Evolutionary conservation across 352 stramenopile species (phyloP), one percentile per base, ranked within the genome.

Genomic region (Pilasporangium apinafurcum): DNA sequence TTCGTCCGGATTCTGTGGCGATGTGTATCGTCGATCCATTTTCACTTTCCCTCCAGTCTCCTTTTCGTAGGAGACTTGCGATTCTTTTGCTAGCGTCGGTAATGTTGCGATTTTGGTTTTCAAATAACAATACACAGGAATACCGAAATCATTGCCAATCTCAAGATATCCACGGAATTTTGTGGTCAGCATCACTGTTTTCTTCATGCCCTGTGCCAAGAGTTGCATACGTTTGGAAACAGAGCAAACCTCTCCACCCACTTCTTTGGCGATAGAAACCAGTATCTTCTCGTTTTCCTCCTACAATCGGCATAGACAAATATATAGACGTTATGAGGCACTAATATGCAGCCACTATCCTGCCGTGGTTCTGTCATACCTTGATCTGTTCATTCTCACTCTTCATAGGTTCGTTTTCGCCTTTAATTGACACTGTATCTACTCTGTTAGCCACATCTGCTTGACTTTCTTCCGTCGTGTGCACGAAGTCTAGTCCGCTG

Each of bases 271-370:
- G 8, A 92, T 86, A 9, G 74, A 88, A 8, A 88, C 72, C 5
- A 92, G 72, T 75, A 89, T 89, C 46, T 92, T 92, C 47, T 92
- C 80, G 39, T 92, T 92, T 48, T 92, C 77, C 2, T 34, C 27
- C 66, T 88, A 30, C 0, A 18, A 18, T 14, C 5, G 4, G 27
- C 7, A 39, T 50, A 9, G 20, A 28, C 16, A 12, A 4, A 45
- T 1, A 38, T 9, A 30, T 26, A 31, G 14, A 16, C 1, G 20
- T 29, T 13, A 13, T 30, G 29, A n/a, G 17, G 7, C n/a, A 26
- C 14, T 14, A 54, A 68, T 54, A 34, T 68, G 63, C 22, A 64
- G 51, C 16, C 37, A 39, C 13, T 51, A 37, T 17, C 14, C 16
- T 4, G 22, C 41, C 42, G 13, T 55, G 34, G 16, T 28, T 17